phyloP scores from a whole-genome alignment of 345 rosid species.

The Hypericum androsaemum region DNA sequence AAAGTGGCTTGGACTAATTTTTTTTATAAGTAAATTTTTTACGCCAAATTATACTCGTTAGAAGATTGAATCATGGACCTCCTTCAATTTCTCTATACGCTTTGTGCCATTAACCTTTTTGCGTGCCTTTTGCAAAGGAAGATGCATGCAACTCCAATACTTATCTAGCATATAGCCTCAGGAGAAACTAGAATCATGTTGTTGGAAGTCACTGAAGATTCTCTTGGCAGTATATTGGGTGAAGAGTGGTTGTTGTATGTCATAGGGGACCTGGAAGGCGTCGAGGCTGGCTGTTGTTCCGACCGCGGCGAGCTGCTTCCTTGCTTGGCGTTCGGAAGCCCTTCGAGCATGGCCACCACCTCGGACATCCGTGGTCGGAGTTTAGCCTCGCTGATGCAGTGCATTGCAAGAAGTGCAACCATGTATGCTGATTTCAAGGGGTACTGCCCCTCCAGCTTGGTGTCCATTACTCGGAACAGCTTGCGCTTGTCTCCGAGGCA shows the following conservation, averaged over 20 bases:
- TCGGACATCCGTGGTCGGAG: conserved; percentile 56
- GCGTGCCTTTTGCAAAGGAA: too few relatives aligned
- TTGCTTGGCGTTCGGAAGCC: conserved; percentile 19
- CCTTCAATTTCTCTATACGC: too few relatives aligned
- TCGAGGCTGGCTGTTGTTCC: neutral
- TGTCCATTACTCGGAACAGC: conserved; percentile 14
- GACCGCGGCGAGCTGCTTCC: conserved; percentile 4
- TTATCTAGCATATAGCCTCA: neutral
- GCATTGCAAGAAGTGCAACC: conserved; percentile 46
- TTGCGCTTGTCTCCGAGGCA: conserved; percentile 11
- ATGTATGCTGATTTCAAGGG: conserved; percentile 48
- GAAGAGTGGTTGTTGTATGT: conserved; percentile 10
- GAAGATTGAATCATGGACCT: too few relatives aligned
- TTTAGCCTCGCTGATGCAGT: conserved; percentile 53
- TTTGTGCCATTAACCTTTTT: too few relatives aligned
- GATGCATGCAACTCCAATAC: too few relatives aligned
- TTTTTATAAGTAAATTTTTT: too few relatives aligned
- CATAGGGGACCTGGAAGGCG: conserved; percentile 10
- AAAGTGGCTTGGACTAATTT: too few relatives aligned
- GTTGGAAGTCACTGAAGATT: conserved; percentile 11
- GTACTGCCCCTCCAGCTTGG: conserved; percentile 32
- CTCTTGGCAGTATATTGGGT: conserved; percentile 9
- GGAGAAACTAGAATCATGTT: conserved; percentile 1
- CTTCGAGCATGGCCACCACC: conserved; percentile 37
- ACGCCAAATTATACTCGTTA: too few relatives aligned